Evolutionary conservation across 2,329 filamentous ascomycete genomes (phyloP).

Genomic region (Talaromyces sp.): DNA sequence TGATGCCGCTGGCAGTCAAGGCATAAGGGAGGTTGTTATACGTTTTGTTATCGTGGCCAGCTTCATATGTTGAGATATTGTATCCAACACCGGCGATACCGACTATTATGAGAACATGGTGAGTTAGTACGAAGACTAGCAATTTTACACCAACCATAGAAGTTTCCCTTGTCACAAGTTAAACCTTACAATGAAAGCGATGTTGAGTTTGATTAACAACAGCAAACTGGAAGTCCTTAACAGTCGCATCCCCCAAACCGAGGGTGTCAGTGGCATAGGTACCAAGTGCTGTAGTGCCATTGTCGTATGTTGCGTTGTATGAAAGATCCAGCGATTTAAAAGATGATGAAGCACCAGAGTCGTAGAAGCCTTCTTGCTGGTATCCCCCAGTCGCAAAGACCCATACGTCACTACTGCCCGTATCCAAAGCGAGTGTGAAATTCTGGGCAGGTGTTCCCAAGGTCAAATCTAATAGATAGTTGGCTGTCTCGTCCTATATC

Average conservation of each 20-base stretch:
- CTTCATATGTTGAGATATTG: slow-evolving; percentile 60
- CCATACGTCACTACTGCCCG: slow-evolving; percentile 65
- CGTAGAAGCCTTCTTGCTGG: slow-evolving; percentile 59
- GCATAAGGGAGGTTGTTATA: slow-evolving; percentile 64
- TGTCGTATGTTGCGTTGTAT: slow-evolving; percentile 80
- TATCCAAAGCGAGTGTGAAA: slow-evolving; percentile 59
- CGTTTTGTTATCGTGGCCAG: slow-evolving; percentile 35
- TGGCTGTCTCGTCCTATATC: not conserved
- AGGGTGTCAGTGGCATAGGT: slow-evolving; percentile 71
- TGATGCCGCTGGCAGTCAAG: slow-evolving; percentile 55
- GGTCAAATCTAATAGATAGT: slow-evolving; percentile 58
- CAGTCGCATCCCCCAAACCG: slow-evolving; percentile 17
- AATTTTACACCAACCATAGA: too few relatives aligned
- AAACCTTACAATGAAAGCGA: slow-evolving; percentile 12
- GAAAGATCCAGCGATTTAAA: slow-evolving; percentile 63
- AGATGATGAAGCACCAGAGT: slow-evolving; percentile 27
- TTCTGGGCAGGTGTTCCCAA: slow-evolving; percentile 58
- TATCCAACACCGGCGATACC: slow-evolving; percentile 83
- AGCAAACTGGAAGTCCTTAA: slow-evolving; percentile 11
- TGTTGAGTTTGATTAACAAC: slow-evolving; percentile 14
- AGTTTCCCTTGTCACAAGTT: too few relatives aligned
- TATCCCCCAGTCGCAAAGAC: slow-evolving; percentile 66
- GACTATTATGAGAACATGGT: slow-evolving; percentile 36
- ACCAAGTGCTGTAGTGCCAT: slow-evolving; percentile 67
- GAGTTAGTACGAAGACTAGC: not conserved